These are phyloP conservation scores for Phalaenopsis hybrid DNA, from an alignment of 116 monocot species.

Conservation along the genomic window DNA sequence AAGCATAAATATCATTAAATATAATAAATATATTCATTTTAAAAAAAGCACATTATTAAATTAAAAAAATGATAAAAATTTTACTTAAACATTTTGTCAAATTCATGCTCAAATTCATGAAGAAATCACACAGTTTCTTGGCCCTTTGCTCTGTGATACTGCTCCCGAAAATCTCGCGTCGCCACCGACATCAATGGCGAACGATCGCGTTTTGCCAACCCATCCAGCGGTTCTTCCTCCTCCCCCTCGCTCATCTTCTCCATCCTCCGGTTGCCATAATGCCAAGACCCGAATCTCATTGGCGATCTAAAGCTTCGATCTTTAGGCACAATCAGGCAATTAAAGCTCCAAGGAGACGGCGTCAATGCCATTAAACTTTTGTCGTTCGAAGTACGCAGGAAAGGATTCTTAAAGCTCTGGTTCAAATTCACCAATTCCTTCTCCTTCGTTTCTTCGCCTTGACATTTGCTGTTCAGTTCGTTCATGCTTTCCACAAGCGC, in stretches of 20 bases:
- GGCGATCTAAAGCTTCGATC: too few species aligned
- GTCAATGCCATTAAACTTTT: neutral
- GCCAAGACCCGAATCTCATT: neutral
- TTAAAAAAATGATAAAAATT: too few species aligned
- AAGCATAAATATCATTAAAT: too few species aligned
- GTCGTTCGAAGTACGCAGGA: slow-evolving; percentile 7
- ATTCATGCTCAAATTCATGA: neutral
- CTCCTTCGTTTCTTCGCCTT: neutral
- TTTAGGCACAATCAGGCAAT: neutral
- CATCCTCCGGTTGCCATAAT: neutral
- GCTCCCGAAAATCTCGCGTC: slow-evolving; percentile 6
- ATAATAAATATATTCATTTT: too few species aligned
- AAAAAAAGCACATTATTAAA: too few species aligned
- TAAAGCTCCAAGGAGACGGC: neutral
- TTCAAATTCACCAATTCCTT: neutral
- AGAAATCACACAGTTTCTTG: neutral
- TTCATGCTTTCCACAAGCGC: slow-evolving; percentile 18
- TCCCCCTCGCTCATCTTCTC: neutral
- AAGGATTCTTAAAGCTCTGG: slow-evolving; percentile 19
- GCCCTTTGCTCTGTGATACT: slow-evolving; percentile 8
- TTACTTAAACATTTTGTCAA: too few species aligned
- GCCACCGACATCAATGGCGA: slow-evolving; percentile 2
- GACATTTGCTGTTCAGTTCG: slow-evolving; percentile 1
- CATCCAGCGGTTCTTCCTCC: slow-evolving; percentile 7
- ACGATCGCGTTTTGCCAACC: slow-evolving; percentile 2